phyloP scores from a whole-genome alignment of 2,329 filamentous ascomycete species.

The Penicillium sp. region DNA sequence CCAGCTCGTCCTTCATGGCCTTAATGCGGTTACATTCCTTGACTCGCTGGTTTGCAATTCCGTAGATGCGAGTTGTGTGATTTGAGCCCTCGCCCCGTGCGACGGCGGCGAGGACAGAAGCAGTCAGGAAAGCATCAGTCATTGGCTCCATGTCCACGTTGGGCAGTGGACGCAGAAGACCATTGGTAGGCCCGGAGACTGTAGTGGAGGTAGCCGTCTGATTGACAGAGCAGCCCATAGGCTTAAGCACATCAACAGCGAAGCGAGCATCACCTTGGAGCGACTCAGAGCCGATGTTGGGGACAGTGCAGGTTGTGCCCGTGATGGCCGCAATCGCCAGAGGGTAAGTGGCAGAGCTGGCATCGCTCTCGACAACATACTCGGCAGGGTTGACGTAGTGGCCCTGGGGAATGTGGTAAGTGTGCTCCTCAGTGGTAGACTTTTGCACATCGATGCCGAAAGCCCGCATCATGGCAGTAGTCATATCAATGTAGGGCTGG shows the following conservation, averaged over 20 bases:
- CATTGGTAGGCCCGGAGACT: slow-evolving; percentile 78
- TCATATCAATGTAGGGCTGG: slow-evolving; percentile 98
- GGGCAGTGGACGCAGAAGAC: slow-evolving; percentile 68
- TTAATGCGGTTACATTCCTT: slow-evolving; percentile 97
- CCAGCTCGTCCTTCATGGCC: slow-evolving; percentile 91
- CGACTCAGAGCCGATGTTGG: slow-evolving; percentile 89
- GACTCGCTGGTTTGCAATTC: slow-evolving; percentile 95
- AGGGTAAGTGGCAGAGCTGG: slow-evolving; percentile 95
- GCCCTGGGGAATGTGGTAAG: slow-evolving; percentile 88
- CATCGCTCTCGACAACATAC: slow-evolving; percentile 94
- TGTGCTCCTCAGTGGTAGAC: slow-evolving; percentile 76
- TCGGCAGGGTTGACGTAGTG: slow-evolving; percentile 77
- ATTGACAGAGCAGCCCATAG: slow-evolving; percentile 89
- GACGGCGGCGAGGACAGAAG: slow-evolving; percentile 87
- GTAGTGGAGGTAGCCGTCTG: slow-evolving; percentile 85
- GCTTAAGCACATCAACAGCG: slow-evolving; percentile 79
- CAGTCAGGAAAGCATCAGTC: slow-evolving; percentile 97
- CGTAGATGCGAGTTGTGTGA: slow-evolving; percentile 75
- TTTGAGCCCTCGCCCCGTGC: slow-evolving; percentile 65
- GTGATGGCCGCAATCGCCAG: slow-evolving; percentile 92
- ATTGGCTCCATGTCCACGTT: slow-evolving; percentile 98
- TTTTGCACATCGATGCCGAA: slow-evolving; percentile 81
- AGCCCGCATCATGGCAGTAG: slow-evolving; percentile 90
- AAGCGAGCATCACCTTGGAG: slow-evolving; percentile 94
- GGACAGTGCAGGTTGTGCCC: slow-evolving; percentile 90